Evolutionary conservation across 768 basidiomycete species (phyloP).

Genomic region (Amanita pseudoporphyria): DNA sequence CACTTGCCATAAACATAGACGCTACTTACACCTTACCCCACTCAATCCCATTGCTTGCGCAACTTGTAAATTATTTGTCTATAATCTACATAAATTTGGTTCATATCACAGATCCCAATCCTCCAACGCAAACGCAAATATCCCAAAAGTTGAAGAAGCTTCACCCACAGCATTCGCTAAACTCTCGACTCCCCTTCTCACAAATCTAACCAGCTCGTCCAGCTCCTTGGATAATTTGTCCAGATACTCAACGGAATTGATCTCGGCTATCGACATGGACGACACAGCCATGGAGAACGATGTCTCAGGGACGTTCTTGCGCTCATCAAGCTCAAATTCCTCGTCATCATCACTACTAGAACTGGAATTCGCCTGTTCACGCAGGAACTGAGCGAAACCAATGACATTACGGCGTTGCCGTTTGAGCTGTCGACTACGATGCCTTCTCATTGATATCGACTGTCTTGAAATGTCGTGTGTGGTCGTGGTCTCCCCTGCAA

Average conservation of each 20-base stretch:
- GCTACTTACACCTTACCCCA: not conserved
- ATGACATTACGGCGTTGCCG: constrained; percentile 48
- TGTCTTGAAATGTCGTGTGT: constrained; percentile 49
- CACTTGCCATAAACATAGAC: not conserved
- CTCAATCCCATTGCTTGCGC: not conserved
- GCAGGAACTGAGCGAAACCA: constrained; percentile 41
- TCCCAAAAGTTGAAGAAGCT: constrained; percentile 53
- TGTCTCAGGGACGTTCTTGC: constrained; percentile 19
- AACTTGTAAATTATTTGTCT: not conserved
- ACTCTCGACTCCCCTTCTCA: constrained; percentile 60
- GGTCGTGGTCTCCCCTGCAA: constrained; percentile 47
- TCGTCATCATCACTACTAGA: constrained; percentile 39
- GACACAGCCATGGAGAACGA: constrained; percentile 33
- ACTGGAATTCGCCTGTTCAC: constrained; percentile 24
- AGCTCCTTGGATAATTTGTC: constrained; percentile 62
- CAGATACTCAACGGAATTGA: constrained; percentile 37
- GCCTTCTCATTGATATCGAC: constrained; percentile 43
- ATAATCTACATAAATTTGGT: not conserved
- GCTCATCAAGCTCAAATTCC: constrained; percentile 16
- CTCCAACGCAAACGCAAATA: constrained; percentile 68
- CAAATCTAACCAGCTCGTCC: constrained; percentile 60
- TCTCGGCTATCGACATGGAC: constrained; percentile 27
- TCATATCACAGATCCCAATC: constrained; percentile 59
- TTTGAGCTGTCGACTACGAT: constrained; percentile 52
- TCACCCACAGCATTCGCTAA: constrained; percentile 48